Evolutionary conservation across 73 alveolate genomes (phyloP).

Genomic region (Durusdinium trenchii): DNA sequence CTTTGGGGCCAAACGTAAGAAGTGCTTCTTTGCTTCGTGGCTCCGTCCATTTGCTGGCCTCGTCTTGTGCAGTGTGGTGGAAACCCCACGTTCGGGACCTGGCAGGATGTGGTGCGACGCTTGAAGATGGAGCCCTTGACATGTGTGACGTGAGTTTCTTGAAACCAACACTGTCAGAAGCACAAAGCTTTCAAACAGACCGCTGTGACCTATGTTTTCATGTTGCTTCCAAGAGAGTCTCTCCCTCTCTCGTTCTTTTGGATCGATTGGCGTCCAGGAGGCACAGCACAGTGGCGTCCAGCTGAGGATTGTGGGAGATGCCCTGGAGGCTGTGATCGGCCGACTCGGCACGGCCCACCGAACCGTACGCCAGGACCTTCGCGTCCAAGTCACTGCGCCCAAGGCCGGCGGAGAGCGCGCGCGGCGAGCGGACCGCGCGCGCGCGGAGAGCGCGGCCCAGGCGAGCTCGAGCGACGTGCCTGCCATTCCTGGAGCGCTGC

Average conservation of each 20-base stretch:
- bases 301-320: conserved; percentile 71
- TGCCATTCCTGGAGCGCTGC: neutral
- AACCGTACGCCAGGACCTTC: conserved; percentile 12
- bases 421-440: neutral
- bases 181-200: too few relatives aligned
- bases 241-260: neutral
- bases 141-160: neutral
- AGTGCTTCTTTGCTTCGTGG: too few relatives aligned
- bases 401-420: neutral
- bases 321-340: neutral
- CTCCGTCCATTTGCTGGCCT: too few relatives aligned
- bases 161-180: neutral
- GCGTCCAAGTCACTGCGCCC: neutral
- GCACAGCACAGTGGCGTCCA: conserved; percentile 53
- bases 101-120: conserved; percentile 70
- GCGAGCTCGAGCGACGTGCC: neutral
- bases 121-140: conserved; percentile 45
- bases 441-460: neutral
- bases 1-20: too few relatives aligned
- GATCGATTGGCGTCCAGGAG: too few relatives aligned
- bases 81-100: neutral
- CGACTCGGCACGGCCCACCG: neutral
- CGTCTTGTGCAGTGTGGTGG: neutral
- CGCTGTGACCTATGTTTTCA: too few relatives aligned
- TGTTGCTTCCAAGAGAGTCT: neutral